A percentile compares a stretch with the other conserved stretches of the same genome.
Conservation (phyloP, 306 rosid species). For the Betula pendula region DNA sequence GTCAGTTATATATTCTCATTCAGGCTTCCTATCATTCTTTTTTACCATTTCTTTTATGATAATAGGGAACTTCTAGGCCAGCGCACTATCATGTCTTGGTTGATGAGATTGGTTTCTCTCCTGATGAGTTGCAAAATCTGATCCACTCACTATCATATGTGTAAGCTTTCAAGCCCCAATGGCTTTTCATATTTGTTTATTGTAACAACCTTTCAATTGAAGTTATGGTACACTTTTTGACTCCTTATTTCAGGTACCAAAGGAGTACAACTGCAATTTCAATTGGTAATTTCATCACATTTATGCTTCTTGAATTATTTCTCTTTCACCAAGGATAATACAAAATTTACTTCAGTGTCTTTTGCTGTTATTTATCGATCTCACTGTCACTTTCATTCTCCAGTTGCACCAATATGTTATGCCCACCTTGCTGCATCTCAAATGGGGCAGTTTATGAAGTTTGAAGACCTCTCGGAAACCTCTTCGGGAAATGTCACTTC, state of each 20-base stretch:
- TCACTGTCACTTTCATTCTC: conserved; percentile 11
- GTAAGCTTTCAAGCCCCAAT: conserved; percentile 49
- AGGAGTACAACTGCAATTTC: conserved; percentile 81
- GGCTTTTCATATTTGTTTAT: neutral
- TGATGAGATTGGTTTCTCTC: conserved; percentile 91
- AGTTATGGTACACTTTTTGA: conserved; percentile 2
- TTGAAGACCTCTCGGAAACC: conserved; percentile 57
- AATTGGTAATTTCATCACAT: conserved; percentile 49
- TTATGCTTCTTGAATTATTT: neutral
- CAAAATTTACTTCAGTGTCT: neutral
- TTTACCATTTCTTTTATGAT: conserved; percentile 9
- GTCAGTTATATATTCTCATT: conserved; percentile 4
- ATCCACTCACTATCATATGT: conserved; percentile 73
- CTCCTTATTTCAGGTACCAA: conserved; percentile 66
- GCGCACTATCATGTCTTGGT: conserved; percentile 82
- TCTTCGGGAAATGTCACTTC: conserved; percentile 37
- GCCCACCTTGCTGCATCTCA: conserved; percentile 91
- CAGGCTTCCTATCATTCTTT: conserved; percentile 12
- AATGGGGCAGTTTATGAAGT: conserved; percentile 67
- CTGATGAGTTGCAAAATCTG: conserved; percentile 74
- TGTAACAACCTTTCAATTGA: neutral
- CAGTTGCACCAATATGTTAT: conserved; percentile 87
- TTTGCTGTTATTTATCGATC: conserved; percentile 20
- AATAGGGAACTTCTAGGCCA: conserved; percentile 88
- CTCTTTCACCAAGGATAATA: neutral